phyloP scores from a whole-genome alignment of 305 asterid species.

The Fraxinus angustifolia region DNA sequence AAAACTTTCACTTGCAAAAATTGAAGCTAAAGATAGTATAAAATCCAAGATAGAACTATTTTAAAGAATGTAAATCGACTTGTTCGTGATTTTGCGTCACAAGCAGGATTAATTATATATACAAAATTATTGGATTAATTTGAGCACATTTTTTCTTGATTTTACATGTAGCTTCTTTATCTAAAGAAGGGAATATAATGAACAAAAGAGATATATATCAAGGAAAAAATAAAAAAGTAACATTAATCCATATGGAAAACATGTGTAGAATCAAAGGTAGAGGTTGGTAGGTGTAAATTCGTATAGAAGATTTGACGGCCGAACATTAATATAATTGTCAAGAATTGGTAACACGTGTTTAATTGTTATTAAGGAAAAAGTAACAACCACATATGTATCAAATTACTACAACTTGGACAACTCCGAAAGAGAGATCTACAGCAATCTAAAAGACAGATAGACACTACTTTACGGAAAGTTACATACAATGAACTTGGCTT shows the following conservation, averaged over 20 bases:
- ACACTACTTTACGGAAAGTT: constrained; percentile 57
- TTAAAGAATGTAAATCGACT: neutral
- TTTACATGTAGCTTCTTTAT: neutral
- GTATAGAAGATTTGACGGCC: constrained; percentile 7
- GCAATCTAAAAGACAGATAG: constrained; percentile 25
- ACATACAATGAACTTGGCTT: constrained; percentile 54
- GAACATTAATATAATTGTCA: constrained; percentile 20
- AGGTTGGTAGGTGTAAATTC: constrained; percentile 21
- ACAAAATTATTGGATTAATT: neutral
- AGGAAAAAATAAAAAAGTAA: neutral
- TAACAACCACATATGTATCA: neutral
- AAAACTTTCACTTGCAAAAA: neutral
- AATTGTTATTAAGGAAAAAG: neutral
- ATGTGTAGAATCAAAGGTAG: neutral
- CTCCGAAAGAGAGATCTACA: constrained; percentile 27
- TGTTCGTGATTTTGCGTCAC: neutral
- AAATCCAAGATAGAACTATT: neutral
- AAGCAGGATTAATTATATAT: neutral
- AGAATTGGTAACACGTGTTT: neutral
- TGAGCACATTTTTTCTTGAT: neutral
- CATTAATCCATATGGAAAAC: constrained; percentile 1
- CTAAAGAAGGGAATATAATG: neutral
- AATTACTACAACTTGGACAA: neutral
- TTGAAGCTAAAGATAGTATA: neutral
- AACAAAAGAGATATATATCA: neutral